A percentile compares a stretch with the other conserved stretches of the same genome.
phyloP scores from a whole-genome alignment of 2,329 filamentous ascomycete genomes.

The Sporothrix humicola region DNA sequence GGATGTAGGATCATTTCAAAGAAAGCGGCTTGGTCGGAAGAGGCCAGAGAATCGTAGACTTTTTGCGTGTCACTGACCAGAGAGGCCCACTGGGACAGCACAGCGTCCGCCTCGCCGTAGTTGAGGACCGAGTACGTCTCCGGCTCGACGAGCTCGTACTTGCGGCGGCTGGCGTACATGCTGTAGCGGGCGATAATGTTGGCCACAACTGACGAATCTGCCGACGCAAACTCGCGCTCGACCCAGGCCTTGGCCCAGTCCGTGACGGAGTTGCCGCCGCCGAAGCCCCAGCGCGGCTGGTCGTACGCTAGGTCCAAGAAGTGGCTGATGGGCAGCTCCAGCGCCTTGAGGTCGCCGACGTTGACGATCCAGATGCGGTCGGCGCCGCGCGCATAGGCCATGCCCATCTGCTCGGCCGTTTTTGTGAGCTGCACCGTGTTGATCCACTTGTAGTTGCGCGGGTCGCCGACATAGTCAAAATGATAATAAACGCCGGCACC shows the following conservation, averaged over 20 bases:
- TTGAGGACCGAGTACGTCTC: slow-evolving; percentile 65
- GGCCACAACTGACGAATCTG: slow-evolving; percentile 52
- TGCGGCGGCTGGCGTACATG: slow-evolving; percentile 61
- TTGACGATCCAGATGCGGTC: slow-evolving; percentile 71
- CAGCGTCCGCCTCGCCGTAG: slow-evolving; percentile 66
- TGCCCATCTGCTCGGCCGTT: slow-evolving; percentile 64
- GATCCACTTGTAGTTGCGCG: slow-evolving; percentile 63
- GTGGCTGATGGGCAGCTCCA: slow-evolving; percentile 69
- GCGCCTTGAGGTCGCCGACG: slow-evolving; percentile 68
- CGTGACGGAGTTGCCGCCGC: slow-evolving; percentile 51
- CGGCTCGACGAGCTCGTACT: slow-evolving; percentile 66
- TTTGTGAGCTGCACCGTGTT: slow-evolving; percentile 68
- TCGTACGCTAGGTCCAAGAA: slow-evolving; percentile 73
- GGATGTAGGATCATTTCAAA: slow-evolving; percentile 68
- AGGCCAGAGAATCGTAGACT: slow-evolving; percentile 60
- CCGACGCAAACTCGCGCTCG: slow-evolving; percentile 59
- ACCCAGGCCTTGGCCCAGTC: slow-evolving; percentile 62
- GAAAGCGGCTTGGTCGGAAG: slow-evolving; percentile 60
- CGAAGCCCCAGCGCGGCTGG: slow-evolving; percentile 58
- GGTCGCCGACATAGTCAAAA: slow-evolving; percentile 58
- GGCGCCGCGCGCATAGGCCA: slow-evolving; percentile 64
- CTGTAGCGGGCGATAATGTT: slow-evolving; percentile 62
- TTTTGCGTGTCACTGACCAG: slow-evolving; percentile 60
- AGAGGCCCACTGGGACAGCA: slow-evolving; percentile 61
- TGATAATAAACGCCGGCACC: slow-evolving; percentile 72